phyloP scores from a whole-genome alignment of 176 grass and related monocot species.

The Typha latifolia region DNA sequence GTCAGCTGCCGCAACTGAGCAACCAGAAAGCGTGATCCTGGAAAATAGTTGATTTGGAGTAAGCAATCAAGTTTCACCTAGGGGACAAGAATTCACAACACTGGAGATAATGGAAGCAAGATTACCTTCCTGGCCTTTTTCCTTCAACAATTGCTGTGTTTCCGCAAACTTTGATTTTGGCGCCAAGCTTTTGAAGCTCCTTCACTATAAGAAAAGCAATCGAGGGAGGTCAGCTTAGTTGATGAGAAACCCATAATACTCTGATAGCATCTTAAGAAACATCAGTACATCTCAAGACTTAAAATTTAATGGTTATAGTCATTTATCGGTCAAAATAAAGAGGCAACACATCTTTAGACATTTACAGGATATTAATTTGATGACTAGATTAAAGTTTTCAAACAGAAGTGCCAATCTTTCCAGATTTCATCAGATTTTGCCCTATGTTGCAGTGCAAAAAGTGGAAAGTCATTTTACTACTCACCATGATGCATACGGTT shows the following conservation, averaged over 20 bases:
- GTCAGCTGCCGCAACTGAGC: slow-evolving; percentile 2
- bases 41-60: background rate
- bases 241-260: background rate
- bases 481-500: slow-evolving; percentile 20
- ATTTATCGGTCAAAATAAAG: no score
- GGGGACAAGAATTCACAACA: background rate
- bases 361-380: background rate
- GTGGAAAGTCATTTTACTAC: background rate
- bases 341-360: background rate
- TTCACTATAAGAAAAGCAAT: slow-evolving; percentile 8
- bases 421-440: background rate
- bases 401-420: background rate
- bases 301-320: background rate
- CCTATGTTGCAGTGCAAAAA: background rate
- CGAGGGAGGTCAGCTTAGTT: background rate
- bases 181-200: slow-evolving; percentile 13
- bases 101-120: background rate
- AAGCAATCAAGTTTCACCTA: no score
- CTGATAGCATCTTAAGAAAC: background rate
- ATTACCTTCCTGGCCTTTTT: background rate
- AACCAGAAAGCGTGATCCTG: slow-evolving; percentile 13
- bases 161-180: slow-evolving; percentile 3
- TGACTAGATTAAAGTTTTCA: background rate
- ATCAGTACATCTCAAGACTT: background rate
- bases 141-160: slow-evolving; percentile 10